phyloP scores from a whole-genome alignment of 1,284 basidiomycete genomes.

The Moesziomyces aphidis region DNA sequence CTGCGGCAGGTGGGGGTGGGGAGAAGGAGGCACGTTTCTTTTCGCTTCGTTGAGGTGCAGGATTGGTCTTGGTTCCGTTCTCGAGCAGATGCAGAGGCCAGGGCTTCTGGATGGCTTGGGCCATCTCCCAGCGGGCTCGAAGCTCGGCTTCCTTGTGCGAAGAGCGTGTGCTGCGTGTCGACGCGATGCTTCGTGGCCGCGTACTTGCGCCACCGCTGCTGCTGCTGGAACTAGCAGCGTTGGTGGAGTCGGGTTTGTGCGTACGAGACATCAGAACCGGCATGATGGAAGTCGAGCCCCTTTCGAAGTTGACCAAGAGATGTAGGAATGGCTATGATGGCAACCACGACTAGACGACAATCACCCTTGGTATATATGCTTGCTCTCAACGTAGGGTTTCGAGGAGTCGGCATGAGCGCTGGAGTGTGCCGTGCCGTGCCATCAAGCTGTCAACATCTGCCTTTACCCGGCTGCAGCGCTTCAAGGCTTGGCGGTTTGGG shows the following conservation, averaged over 20 bases:
- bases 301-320: no score
- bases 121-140: slow-evolving; percentile 44
- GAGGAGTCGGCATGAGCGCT: no score
- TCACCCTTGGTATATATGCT: no score
- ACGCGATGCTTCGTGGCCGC: background rate
- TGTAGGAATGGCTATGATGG: no score
- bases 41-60: background rate
- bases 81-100: slow-evolving; percentile 46
- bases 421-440: no score
- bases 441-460: no score
- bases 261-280: slow-evolving; percentile 24
- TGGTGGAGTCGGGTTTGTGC: no score
- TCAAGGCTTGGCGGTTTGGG: no score
- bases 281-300: slow-evolving; percentile 2
- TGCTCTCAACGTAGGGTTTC: no score
- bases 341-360: no score
- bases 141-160: slow-evolving; percentile 29
- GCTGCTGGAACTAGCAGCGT: background rate
- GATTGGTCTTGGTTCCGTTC: slow-evolving; percentile 34
- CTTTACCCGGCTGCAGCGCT: no score
- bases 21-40: background rate
- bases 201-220: background rate
- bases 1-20: background rate
- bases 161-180: background rate
- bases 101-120: slow-evolving; percentile 47